Conservation (phyloP, 257 asterid genomes). For the Perilla frutescens region DNA sequence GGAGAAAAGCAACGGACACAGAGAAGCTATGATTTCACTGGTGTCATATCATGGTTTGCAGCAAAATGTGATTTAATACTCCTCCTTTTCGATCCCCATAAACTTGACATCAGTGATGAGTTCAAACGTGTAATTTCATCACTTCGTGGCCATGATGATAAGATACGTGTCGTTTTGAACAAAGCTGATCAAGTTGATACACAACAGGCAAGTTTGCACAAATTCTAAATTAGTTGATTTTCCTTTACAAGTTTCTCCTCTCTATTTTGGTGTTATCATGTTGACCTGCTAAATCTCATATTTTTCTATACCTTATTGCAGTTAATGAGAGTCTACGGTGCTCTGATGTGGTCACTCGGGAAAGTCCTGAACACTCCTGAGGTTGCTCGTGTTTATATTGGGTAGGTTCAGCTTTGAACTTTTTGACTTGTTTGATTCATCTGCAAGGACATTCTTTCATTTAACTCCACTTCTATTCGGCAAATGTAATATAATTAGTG, state of each 20-base stretch:
- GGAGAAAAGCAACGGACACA: slow-evolving; percentile 97
- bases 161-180: slow-evolving; percentile 89
- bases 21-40: slow-evolving; percentile 95
- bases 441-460: background rate
- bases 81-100: slow-evolving; percentile 94
- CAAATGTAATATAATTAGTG: background rate
- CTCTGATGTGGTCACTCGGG: slow-evolving; percentile 99
- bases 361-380: slow-evolving; percentile 94
- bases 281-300: slow-evolving; percentile 8
- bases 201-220: slow-evolving; percentile 65
- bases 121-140: slow-evolving; percentile 91
- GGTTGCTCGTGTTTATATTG: slow-evolving; percentile 90
- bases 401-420: slow-evolving; percentile 51
- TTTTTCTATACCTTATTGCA: slow-evolving; percentile 37
- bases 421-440: background rate
- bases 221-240: slow-evolving; percentile 7
- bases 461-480: background rate
- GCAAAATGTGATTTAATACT: slow-evolving; percentile 91
- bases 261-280: too few species aligned
- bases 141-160: slow-evolving; percentile 92
- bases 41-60: slow-evolving; percentile 99
- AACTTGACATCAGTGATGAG: slow-evolving; percentile 96
- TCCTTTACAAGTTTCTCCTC: background rate
- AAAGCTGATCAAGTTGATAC: slow-evolving; percentile 98
- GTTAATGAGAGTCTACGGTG: slow-evolving; percentile 99